Evolutionary conservation across 805 yeast genomes (phyloP).

Genomic region (Saccharomycopsis capsularis): DNA sequence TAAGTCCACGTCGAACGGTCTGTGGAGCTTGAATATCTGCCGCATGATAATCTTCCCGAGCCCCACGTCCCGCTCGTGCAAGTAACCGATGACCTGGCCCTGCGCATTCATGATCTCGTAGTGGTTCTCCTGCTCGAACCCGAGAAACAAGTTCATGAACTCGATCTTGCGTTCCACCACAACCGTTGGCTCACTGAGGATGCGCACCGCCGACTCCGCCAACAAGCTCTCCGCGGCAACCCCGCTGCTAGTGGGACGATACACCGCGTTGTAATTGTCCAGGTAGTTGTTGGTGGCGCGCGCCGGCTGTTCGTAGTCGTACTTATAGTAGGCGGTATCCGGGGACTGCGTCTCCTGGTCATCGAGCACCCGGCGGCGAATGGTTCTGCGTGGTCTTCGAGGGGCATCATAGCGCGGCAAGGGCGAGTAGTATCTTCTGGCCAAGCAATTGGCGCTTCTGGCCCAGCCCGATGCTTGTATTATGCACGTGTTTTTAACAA

Average conservation of each 20-base stretch:
- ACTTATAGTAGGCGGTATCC: too few relatives aligned
- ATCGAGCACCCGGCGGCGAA: background rate
- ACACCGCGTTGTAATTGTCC: too few relatives aligned
- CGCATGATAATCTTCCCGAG: slow-evolving; percentile 48
- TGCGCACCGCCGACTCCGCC: slow-evolving; percentile 25
- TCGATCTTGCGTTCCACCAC: slow-evolving; percentile 87
- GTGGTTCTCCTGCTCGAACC: slow-evolving; percentile 85
- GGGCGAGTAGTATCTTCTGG: slow-evolving; percentile 1
- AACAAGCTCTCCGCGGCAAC: background rate
- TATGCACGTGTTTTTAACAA: too few relatives aligned
- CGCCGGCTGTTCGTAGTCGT: too few relatives aligned
- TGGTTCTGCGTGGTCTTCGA: background rate
- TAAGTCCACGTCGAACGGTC: slow-evolving; percentile 77
- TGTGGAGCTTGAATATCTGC: slow-evolving; percentile 75
- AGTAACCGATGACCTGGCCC: slow-evolving; percentile 72
- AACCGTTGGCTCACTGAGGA: slow-evolving; percentile 73
- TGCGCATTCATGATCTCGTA: slow-evolving; percentile 65
- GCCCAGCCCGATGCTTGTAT: too few relatives aligned
- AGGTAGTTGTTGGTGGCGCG: too few relatives aligned
- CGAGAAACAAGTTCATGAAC: slow-evolving; percentile 76
- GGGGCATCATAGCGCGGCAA: slow-evolving; percentile 1
- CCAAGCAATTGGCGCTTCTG: too few relatives aligned
- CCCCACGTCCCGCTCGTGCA: slow-evolving; percentile 77
- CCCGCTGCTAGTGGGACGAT: too few relatives aligned
- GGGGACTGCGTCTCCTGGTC: background rate